Evolutionary conservation across 2,329 filamentous ascomycete genomes (phyloP), one percentile per base, ranked within the genome.

Genomic region (Alternaria longipes): DNA sequence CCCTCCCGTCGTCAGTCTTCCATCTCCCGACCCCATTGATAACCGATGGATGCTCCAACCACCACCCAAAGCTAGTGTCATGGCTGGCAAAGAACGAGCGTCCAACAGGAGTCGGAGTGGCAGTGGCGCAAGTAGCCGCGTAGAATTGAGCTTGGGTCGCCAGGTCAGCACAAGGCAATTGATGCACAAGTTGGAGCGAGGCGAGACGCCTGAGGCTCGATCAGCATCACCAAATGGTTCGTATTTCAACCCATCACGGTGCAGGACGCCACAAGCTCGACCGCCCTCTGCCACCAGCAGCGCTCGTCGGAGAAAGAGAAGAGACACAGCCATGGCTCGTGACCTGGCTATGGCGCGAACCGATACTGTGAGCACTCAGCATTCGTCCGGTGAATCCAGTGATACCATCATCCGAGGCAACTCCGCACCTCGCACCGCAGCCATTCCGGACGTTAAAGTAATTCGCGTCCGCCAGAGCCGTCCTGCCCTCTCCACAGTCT

Each of bases 41-140:
- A 90, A 91, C 56, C 86, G 85, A 73, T 97, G 94, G 94, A 97
- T 97, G 93, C 83, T 97, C 53, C 92, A 97, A 74, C 94, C 94
- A 2, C 93, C 93, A 1, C 94, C 94, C n/a, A 87, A 90, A 34
- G 93, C 94, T 58, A 93, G 90, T 76, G 85, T 97, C 61, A 97
- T 97, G 94, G 91, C 91, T 66, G 94, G 93, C 67, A 95, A 94
- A 76, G 87, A 91, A 36, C 87, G 88, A 30, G 89, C 90, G 20
- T 68, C 65, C 4, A 87, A 85, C 70, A 82, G 89, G 55, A 90
- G 87, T 65, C 82, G 83, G 36, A 91, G 88, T 72, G 77, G 75
- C 8, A 80, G 78, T 49, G 73, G 76, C 8, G 74, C 75, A 20
- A 81, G 78, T 66, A 83, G 81, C 57, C 76, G 79, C 49, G 69